Evolutionary conservation across 768 basidiomycete species (phyloP), one percentile per base, ranked within the genome.

Genomic region (Polyporus arcularius): DNA sequence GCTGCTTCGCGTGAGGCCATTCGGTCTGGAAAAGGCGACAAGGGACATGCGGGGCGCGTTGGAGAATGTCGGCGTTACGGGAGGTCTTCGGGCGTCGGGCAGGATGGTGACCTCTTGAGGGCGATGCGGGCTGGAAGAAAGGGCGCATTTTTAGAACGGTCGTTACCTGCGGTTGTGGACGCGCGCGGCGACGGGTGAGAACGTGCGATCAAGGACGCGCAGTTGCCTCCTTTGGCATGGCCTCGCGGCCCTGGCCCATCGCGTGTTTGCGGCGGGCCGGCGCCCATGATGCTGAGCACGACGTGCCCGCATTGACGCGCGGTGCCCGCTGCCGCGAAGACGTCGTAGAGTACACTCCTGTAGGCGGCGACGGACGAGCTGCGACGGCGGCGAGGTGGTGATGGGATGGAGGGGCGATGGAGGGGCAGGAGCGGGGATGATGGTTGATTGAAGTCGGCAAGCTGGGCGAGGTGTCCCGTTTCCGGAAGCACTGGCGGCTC

Each of bases 41-140:
- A 15, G 11, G 50, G 31, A 39, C 45, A 47, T 31, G 43, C 56
- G 42, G 51, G 11, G 38, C 14, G 26, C 7, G 50, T 11, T 18
- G 43, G 46, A 57, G 55, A 57, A 57, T 49, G 53, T 62, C 61
- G 61, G 60, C n/a, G 47, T 21, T 28, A 39, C 60, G 60, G 60
- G 42, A 45, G 21, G 61, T 62, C 55, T 50, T 62, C 61, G 61
- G 61, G 41, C 51, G 61, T 32, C 32, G 45, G 10, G 49, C 26
- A 40, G n/a, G 32, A 42, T 42, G 41, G 26, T 48, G 46, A 48
- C 46, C 46, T 18, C 21, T n/a, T n/a, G n/a, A n/a, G n/a, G n/a
- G n/a, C n/a, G n/a, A n/a, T n/a, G n/a, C n/a, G n/a, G 30, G 31
- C 3, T 30, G n/a, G n/a, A 11, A 26, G 14, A 18, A n/a, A 18